Evolutionary conservation across 2,329 filamentous ascomycete genomes (phyloP), one percentile per base, ranked within the genome.

Genomic region (Aplosporella prunicola): DNA sequence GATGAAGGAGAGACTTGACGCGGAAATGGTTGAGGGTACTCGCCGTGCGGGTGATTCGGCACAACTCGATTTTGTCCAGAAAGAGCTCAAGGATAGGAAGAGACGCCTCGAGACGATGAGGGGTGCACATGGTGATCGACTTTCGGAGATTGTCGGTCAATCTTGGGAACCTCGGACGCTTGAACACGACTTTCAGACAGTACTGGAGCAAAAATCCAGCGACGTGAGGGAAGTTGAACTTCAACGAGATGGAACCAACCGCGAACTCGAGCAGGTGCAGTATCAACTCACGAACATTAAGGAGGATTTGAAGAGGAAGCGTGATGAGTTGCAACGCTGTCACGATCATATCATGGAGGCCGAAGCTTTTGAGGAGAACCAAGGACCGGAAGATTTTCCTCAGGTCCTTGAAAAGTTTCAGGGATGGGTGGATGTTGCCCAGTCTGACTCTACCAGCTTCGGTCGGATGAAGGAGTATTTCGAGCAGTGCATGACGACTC

Each of bases 1-100:
- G 14, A 76, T 82, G 49, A 80, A 74, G 42, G 76, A 82, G 23
- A 77, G 71, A 47, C 69, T 96, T 18, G 80, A 81, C 29, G 66
- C 72, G n/a, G 89, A 96, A 53, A 73, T 95, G 23, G 73, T 87
- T 7, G 82, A 93, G 50, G 85, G 81, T 41, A 93, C 83, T 2
- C 78, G 80, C 40, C 74, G 83, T 40, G 86, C 87, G 5, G 78
- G 80, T 4, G 87, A 93, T 44, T 74, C 87, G 24, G 91, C 89
- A 9, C 80, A 83, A 49, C 70, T 98, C 9, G 84, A 93, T 40
- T 78, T 83, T 48, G 71, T 88, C 22, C 87, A 82, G 51, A 88
- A 87, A 48, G 83, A 94, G 51, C 61, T 86, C 18, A 74, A 76
- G 45, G 80, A 86, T 46, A 76, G 80, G 39, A 75, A 82, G 55